Evolutionary conservation across 2,329 filamentous ascomycete genomes (phyloP), one percentile per base, ranked within the genome.

Genomic region (Ceratocystis diversiconidia): DNA sequence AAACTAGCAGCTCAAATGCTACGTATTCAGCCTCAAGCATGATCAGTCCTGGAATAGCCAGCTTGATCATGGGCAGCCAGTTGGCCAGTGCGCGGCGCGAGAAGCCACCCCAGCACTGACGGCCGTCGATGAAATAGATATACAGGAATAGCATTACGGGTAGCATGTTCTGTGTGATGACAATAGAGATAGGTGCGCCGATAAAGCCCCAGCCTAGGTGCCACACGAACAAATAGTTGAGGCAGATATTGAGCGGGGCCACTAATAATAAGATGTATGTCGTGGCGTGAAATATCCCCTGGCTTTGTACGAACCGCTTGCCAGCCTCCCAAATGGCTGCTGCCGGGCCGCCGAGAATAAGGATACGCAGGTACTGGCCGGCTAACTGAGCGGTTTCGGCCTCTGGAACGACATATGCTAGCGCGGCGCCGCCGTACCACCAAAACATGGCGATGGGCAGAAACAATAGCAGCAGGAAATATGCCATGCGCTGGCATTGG

Each of bases 1-100:
- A 79, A 0, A 91, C 96, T 68, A 96, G 79, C 61, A 96, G 85
- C 74, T 97, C 92, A 73, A 97, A 97, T 5, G 92, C 91, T 10
- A 96, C 81, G 76, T 89, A 95, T 74, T 97, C 92, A 4, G 92
- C 91, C 73, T 95, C 86, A 1, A 97, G 88, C 92, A 96, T 96
- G 69, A 96, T 78, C 73, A 97, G 85, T 1, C 92, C 92, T 0
- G 92, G 92, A 12, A 96, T 78, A 0, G 92, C 90, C 46, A 97
- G 85, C 61, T 85, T 84, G 71, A 97, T 83, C 92, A 95, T 95
- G 7, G 66, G 66, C n/a, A 64, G 67, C 89, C 89, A 94, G 72
- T 92, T 92, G 62, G 78, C 77, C 62, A 91, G 79, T 6, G 88
- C 88, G 41, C 83, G 82, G 68, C 77, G 79, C 61, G 85, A 88